phyloP scores from a whole-genome alignment of 495 filamentous ascomycete species.

The Margaritispora aquatica region DNA sequence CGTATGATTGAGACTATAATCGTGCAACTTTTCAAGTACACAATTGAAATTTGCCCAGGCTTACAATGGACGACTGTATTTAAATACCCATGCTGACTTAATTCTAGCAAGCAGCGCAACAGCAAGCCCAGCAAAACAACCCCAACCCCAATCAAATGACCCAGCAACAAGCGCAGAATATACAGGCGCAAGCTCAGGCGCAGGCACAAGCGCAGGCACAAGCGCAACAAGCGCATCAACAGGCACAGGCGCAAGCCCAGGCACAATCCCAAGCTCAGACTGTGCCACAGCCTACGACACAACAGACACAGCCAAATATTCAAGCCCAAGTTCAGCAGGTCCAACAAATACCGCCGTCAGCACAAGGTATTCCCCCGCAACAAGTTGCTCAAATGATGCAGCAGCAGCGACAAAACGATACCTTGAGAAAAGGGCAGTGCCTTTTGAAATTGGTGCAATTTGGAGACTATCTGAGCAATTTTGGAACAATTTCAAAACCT shows the following conservation, averaged over 20 bases:
- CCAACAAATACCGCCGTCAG: conserved; percentile 32
- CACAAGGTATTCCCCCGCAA: conserved; percentile 27
- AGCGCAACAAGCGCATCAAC: not conserved
- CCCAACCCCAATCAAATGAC: too few species aligned
- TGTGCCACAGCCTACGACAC: not conserved
- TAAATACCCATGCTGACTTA: too few species aligned
- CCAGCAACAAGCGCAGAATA: conserved; percentile 33
- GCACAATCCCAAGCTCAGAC: conserved; percentile 33
- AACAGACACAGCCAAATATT: conserved; percentile 35
- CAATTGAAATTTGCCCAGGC: too few species aligned
- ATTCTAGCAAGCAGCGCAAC: conserved; percentile 38
- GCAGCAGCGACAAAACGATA: conserved; percentile 34
- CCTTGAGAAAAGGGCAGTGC: conserved; percentile 45
- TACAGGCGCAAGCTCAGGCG: not conserved
- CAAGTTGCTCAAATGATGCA: conserved; percentile 35
- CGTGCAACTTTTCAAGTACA: too few species aligned
- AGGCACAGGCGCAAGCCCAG: conserved; percentile 26
- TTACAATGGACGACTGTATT: too few species aligned
- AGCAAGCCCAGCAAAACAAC: conserved; percentile 27
- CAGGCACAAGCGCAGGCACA: not conserved
- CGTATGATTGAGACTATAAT: too few species aligned
- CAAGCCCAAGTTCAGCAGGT: conserved; percentile 31
- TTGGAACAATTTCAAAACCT: conserved; percentile 41
- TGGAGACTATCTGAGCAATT: conserved; percentile 62
- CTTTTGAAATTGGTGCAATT: conserved; percentile 63